Percentiles rank a stretch among this genome's conserved stretches.
Evolutionary conservation across 345 rosid species (phyloP).

Genomic region (Eucalyptus pauciflora): DNA sequence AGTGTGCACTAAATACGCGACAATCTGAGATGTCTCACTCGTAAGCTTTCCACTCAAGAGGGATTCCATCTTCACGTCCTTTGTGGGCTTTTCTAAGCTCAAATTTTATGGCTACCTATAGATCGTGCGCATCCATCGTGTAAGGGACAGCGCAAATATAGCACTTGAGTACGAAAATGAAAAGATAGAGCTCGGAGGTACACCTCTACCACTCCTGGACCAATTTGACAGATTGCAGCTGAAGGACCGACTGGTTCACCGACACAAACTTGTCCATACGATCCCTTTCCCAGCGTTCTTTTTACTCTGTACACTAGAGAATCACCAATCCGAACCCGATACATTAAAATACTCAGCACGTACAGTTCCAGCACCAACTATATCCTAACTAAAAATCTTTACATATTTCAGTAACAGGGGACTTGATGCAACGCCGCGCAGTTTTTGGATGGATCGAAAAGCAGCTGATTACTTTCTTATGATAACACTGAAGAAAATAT

Average conservation of each 20-base stretch:
- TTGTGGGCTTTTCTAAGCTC: constrained; percentile 74
- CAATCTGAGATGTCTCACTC: constrained; percentile 25
- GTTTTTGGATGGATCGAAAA: background rate
- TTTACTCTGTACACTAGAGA: constrained; percentile 42
- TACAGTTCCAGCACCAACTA: background rate
- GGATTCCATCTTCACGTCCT: constrained; percentile 82
- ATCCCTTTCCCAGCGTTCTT: constrained; percentile 49
- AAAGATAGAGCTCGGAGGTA: background rate
- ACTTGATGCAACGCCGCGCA: background rate
- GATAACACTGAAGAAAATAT: background rate
- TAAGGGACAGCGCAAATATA: background rate
- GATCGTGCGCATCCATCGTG: background rate
- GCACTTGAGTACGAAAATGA: background rate
- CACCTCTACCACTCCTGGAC: constrained; percentile 33
- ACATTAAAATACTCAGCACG: background rate
- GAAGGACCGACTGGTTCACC: constrained; percentile 28
- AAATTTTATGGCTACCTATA: constrained; percentile 79
- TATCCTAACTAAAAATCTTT: background rate
- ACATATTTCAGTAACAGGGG: background rate
- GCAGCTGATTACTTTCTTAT: background rate
- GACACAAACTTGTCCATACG: constrained; percentile 58
- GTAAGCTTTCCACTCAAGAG: constrained; percentile 95
- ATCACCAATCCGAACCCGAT: constrained; percentile 40
- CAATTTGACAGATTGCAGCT: background rate
- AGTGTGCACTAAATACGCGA: background rate